Evolutionary conservation across 75 land plant species (phyloP), one percentile per base, ranked within the genome.

Genomic region (Ceratopteris richardii): DNA sequence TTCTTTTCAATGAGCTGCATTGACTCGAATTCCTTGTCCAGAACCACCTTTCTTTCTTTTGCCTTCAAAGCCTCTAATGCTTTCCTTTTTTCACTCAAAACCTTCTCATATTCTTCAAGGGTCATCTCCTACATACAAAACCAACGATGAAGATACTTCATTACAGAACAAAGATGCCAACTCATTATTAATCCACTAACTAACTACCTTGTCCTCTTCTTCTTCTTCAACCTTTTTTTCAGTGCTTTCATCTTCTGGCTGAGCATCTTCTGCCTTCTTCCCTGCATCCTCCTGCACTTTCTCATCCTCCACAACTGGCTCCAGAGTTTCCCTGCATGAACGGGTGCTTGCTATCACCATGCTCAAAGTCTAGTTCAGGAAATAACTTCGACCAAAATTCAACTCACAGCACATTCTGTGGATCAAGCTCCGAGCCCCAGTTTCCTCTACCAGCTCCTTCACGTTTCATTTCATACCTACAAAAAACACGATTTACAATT

Each of bases 51-150:
- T 40, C 79, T 75, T 26, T 67, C 75, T 54, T 71, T 70, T 12
- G 54, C 27, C 39, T 76, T 80, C 12, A 44, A 30, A 7, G 63
- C 62, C 24, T 42, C 64, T 31, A 80, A 56, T 21, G 56, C 23
- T 64, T 80, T 80, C 50, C 79, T 60, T 51, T 80, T 80, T 63
- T 80, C 79, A 56, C 57, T 55, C 27, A 64, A 60, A 14, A 72
- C 27, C 51, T 76, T 80, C 76, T 80, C 83, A 57, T 80, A 80
- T 60, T 80, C 69, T 6, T 76, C 79, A 5, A 80, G 65, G 10
- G 83, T 80, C 83, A 75, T 80, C 51, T 64, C 59, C 83, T 80
- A 68, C 23, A 46, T 17, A 46, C 5, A 14, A 33, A 33, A 44
- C 29, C 28, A 36, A 12, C 1, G 17, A 1, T n/a, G n/a, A n/a